Conservation (phyloP, 768 basidiomycete genomes). For the Mycena epipterygia region DNA sequence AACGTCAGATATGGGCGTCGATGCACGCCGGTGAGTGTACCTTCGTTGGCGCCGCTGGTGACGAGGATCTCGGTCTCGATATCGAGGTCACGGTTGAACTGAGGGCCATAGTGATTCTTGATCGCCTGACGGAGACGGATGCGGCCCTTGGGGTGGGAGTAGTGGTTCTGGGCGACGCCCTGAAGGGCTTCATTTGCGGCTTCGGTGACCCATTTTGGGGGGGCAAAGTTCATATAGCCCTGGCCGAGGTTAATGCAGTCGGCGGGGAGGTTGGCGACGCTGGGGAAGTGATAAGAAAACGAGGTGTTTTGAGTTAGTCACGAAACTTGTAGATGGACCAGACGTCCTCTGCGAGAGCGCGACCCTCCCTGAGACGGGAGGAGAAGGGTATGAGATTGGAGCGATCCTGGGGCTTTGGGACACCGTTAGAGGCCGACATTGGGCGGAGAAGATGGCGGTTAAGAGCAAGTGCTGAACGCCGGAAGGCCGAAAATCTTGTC, state of each 20-base stretch:
- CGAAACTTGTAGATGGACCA: slow-evolving; percentile 90
- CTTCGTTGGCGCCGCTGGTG: slow-evolving; percentile 98
- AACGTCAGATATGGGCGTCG: neutral
- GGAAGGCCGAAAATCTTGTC: slow-evolving; percentile 10
- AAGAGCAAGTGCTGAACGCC: slow-evolving; percentile 9
- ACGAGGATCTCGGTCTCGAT: slow-evolving; percentile 92
- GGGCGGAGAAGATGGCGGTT: slow-evolving; percentile 24
- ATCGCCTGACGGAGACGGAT: slow-evolving; percentile 91
- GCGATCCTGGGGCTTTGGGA: slow-evolving; percentile 49
- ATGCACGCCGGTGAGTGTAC: slow-evolving; percentile 52
- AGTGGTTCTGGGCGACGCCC: slow-evolving; percentile 80
- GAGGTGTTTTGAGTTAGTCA: slow-evolving; percentile 17
- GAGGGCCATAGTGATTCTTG: slow-evolving; percentile 81
- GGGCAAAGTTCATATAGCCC: slow-evolving; percentile 94
- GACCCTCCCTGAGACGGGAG: slow-evolving; percentile 79
- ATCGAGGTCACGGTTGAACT: slow-evolving; percentile 78
- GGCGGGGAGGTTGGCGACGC: slow-evolving; percentile 87
- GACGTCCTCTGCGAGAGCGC: slow-evolving; percentile 86
- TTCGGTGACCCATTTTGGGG: slow-evolving; percentile 83
- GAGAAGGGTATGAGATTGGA: slow-evolving; percentile 75
- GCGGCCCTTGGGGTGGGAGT: slow-evolving; percentile 92
- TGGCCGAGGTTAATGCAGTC: slow-evolving; percentile 98
- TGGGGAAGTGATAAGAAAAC: slow-evolving; percentile 46
- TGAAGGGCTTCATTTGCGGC: slow-evolving; percentile 80
- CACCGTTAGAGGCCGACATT: slow-evolving; percentile 37